Base-by-base conservation (phyloP, 768 basidiomycete genomes). In the Punctularia strigosozonata region DNA sequence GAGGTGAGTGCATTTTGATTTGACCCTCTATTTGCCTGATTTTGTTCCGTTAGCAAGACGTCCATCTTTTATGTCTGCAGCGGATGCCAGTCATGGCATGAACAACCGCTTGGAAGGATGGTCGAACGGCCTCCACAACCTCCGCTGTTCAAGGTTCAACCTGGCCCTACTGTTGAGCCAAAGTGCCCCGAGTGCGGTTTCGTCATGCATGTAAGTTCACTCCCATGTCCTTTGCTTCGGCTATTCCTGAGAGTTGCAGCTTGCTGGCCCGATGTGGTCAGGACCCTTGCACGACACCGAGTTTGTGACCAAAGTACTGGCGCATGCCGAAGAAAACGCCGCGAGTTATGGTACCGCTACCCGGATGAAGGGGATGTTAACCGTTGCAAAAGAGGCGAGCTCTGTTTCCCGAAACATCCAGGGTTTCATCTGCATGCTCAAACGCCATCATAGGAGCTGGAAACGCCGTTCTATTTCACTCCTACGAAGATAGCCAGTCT, bases 241-340 rank as follows among this genome's bases (percentile, higher is more conserved):
- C 5, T 33, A 2, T 14, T 15, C 14, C 23, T 19, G 18, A 19
- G 5, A 17, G 34, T 30, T 36, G 30, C 44, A 94, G 89, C 54
- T 91, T 25, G 88, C 84, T 15, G 95, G 95, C 2, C 95, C 95
- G 0, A 92, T 99, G 86, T 98, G 95, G 95, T 78, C 83, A 4
- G 91, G 82, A 1, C 75, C 81, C 1, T 59, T 99, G 18, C 95
- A 99, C 51, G 72, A 90, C 52, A 48, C 62, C 2, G 65, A 63
- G 5, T 99, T 97, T 49, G 68, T 89, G 4, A 55, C 61, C n/a
- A 73, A 74, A 45, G 79, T 94, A 12, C 62, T 95, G 22, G 64
- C 71, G 17, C 84, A 91, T 50, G 63, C 92, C 10, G 75, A 80
- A 41, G 57, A 54, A 13, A 71, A 80, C 45, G 55, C 71, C 45